Evolutionary conservation across 2,329 filamentous ascomycete species (phyloP).

Genomic region (Arthroderma sp.): DNA sequence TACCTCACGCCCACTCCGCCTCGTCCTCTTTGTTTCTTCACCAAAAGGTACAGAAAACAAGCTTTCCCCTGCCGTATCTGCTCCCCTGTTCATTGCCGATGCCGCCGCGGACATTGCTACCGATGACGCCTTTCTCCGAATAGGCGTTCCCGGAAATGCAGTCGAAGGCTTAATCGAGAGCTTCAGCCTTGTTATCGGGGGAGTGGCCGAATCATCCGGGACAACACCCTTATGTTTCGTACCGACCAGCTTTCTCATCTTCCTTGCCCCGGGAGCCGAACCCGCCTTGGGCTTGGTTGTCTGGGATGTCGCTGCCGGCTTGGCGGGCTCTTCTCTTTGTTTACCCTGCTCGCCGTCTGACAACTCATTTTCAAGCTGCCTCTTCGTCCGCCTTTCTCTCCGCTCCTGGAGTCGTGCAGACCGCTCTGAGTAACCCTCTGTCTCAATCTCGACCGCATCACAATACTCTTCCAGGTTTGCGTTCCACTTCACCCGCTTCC

Average conservation of each 20-base stretch:
- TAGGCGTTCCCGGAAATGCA: neutral
- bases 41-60: no score
- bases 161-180: neutral
- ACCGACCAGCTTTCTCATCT: conserved; percentile 9
- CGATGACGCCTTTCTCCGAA: neutral
- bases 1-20: no score
- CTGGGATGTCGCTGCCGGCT: conserved; percentile 11
- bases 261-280: conserved; percentile 10
- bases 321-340: neutral
- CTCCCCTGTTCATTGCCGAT: no score
- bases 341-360: conserved; percentile 6
- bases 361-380: conserved; percentile 9
- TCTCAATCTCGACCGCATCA: conserved; percentile 13
- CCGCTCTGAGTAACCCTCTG: conserved; percentile 9
- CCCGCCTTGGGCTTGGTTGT: conserved; percentile 16
- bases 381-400: conserved; percentile 14
- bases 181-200: conserved; percentile 1
- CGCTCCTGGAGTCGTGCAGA: conserved; percentile 14
- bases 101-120: no score
- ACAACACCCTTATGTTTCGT: conserved; percentile 2
- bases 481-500: conserved; percentile 4
- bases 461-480: conserved; percentile 3
- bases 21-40: no score
- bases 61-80: no score
- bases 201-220: neutral